Evolutionary conservation across 2,329 filamentous ascomycete genomes (phyloP).

Genomic region (Diplodia corticola): DNA sequence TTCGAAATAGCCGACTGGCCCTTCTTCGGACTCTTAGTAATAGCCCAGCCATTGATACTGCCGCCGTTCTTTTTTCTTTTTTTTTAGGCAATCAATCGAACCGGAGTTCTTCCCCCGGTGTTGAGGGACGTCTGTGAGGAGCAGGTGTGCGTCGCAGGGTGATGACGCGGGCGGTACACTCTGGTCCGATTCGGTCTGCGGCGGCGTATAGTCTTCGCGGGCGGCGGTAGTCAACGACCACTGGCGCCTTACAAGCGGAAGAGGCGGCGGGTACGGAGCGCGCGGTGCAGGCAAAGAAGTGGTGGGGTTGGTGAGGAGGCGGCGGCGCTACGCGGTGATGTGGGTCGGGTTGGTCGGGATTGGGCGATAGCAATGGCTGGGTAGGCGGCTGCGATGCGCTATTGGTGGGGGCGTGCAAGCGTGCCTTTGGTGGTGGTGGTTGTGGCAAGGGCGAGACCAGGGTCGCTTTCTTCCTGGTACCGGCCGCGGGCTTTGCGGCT

Average conservation of each 20-base stretch:
- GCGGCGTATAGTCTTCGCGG: too few relatives aligned
- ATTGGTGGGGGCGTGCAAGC: not conserved
- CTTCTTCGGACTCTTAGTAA: not conserved
- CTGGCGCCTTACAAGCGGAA: too few relatives aligned
- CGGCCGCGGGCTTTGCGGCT: not conserved
- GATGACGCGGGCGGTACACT: not conserved
- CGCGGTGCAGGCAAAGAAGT: too few relatives aligned
- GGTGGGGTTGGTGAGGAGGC: not conserved
- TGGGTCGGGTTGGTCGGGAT: not conserved
- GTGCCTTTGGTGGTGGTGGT: not conserved
- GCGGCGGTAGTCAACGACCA: too few relatives aligned
- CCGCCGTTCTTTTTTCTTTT: too few relatives aligned
- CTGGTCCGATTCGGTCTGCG: too few relatives aligned
- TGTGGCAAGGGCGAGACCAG: not conserved
- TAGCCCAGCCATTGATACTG: not conserved
- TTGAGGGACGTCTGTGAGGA: too few relatives aligned
- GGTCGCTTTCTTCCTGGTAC: not conserved
- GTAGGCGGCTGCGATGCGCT: not conserved
- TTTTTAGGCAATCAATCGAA: too few relatives aligned
- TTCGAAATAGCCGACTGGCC: not conserved
- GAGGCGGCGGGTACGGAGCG: too few relatives aligned
- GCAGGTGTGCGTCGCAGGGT: not conserved
- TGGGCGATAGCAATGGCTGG: not conserved
- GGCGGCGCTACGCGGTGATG: too few relatives aligned
- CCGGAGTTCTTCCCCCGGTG: too few relatives aligned